Base-by-base conservation (phyloP, 768 basidiomycete species). In the Macrolepiota dolichaula region DNA sequence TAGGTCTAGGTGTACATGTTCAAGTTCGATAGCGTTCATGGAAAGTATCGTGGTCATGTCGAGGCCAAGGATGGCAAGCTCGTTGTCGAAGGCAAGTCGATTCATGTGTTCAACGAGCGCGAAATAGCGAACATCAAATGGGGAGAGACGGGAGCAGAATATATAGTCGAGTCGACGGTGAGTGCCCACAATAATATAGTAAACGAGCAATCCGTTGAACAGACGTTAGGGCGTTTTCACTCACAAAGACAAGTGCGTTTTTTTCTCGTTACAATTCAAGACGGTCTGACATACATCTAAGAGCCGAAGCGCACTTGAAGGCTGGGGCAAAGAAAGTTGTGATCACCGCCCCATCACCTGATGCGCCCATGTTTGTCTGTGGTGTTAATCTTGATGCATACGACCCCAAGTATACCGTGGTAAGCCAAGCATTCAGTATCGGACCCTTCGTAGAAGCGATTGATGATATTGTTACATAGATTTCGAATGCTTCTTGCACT, bases 401-500 rank as follows among this genome's bases (percentile, higher is more conserved):
- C 78, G 85, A 96, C 73, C 76, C 94, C 63, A 86, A 91, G 72
- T 84, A 92, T 81, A 82, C 80, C 40, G 91, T 58, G 51, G 12
- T 63, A 22, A 59, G 47, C 6, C 15, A 7, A 40, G 12, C 46
- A 22, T 51, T 3, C 66, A 87, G 85, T 13, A 10, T 10, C 47
- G 4, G 19, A 7, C 7, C 29, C 7, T 32, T 7, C 46, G 46
- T 19, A n/a, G 46, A 22, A 47, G n/a, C 11, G 46, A 92, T 94
- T 70, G 94, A 96, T 66, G 95, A 93, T 24, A 24, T n/a, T 13
- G 36, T 50, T 3, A 59, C 51, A 47, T 67, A 88, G 86, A 92
- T 98, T 77, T 99, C 96, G 68, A 98, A 98, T 78, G 96, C 96
- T 29, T 98, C 96, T n/a, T 98, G 96, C 87, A 98, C 96, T 50